Percentiles rank a stretch among this genome's conserved stretches.
These are phyloP conservation scores for Colletotrichum horii DNA, from an alignment of 2,329 filamentous ascomycete species.

Conservation along the genomic window DNA sequence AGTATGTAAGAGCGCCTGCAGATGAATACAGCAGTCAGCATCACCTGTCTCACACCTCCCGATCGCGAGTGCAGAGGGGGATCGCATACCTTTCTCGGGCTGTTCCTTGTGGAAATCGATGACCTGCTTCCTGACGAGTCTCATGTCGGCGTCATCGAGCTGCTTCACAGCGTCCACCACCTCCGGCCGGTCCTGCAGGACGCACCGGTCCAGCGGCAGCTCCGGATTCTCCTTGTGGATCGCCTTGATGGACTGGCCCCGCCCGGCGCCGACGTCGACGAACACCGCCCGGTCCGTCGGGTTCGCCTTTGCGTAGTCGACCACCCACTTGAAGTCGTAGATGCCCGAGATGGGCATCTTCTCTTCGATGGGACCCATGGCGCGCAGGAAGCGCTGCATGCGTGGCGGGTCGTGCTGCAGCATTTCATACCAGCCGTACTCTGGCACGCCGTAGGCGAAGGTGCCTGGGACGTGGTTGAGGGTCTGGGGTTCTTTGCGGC, in stretches of 20 bases:
- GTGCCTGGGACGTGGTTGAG: constrained; percentile 30
- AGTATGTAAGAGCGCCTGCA: constrained; percentile 39
- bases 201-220: constrained; percentile 30
- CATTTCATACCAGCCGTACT: constrained; percentile 37
- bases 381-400: constrained; percentile 31
- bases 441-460: constrained; percentile 31
- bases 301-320: not conserved
- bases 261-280: constrained; percentile 40
- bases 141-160: constrained; percentile 24
- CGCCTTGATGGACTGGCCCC: constrained; percentile 29
- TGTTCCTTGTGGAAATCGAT: constrained; percentile 36
- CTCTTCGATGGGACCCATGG: constrained; percentile 32
- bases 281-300: constrained; percentile 25
- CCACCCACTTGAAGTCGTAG: constrained; percentile 37
- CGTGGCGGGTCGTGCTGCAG: constrained; percentile 28
- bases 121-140: constrained; percentile 1
- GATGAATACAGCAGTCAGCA: not conserved
- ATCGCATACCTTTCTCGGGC: constrained; percentile 16
- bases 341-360: constrained; percentile 28
- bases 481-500: constrained; percentile 33
- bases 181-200: constrained; percentile 34
- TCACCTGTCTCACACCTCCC: not conserved
- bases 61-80: not conserved
- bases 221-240: constrained; percentile 29
- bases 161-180: constrained; percentile 30